Percentiles rank a stretch among this genome's conserved stretches.
Evolutionary conservation across 495 filamentous ascomycete genomes (phyloP).

Genomic region (Lophium mytilinum): DNA sequence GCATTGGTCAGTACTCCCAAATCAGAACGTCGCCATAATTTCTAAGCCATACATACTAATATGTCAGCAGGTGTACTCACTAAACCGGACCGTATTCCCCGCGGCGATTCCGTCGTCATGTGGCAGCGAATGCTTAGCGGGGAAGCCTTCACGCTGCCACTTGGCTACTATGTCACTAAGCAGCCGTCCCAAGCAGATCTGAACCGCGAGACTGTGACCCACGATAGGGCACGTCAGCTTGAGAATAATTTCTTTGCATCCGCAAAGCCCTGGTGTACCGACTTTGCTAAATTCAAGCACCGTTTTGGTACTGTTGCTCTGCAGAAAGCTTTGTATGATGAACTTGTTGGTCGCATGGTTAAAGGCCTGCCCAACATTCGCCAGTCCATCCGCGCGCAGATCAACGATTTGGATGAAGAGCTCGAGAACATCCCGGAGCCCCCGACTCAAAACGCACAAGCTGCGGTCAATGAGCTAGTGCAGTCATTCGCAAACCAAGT

Average conservation of each 20-base stretch:
- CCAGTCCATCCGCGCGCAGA: neutral
- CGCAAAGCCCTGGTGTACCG: slow-evolving; percentile 33
- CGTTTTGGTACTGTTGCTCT: slow-evolving; percentile 37
- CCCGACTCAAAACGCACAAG: slow-evolving; percentile 4
- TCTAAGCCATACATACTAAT: neutral
- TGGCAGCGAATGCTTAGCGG: slow-evolving; percentile 55
- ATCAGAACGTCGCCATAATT: neutral
- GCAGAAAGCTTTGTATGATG: slow-evolving; percentile 31
- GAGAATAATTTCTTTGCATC: slow-evolving; percentile 37
- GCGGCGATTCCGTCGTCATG: slow-evolving; percentile 39
- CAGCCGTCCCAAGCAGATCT: slow-evolving; percentile 37
- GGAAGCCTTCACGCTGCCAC: slow-evolving; percentile 44
- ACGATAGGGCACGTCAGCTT: slow-evolving; percentile 33
- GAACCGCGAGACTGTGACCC: slow-evolving; percentile 23
- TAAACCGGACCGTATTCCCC: slow-evolving; percentile 62
- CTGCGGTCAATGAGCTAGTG: neutral
- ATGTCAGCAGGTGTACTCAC: slow-evolving; percentile 55
- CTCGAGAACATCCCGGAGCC: slow-evolving; percentile 23
- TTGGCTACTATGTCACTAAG: slow-evolving; percentile 46
- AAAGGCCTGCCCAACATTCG: slow-evolving; percentile 32
- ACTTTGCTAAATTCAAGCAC: slow-evolving; percentile 22
- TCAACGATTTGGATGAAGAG: slow-evolving; percentile 25
- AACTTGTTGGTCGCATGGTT: slow-evolving; percentile 31
- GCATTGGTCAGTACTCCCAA: slow-evolving; percentile 34
- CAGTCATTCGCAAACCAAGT: neutral